Base-by-base conservation (phyloP, 1,284 basidiomycete species). In the Tylopilus sp. region DNA sequence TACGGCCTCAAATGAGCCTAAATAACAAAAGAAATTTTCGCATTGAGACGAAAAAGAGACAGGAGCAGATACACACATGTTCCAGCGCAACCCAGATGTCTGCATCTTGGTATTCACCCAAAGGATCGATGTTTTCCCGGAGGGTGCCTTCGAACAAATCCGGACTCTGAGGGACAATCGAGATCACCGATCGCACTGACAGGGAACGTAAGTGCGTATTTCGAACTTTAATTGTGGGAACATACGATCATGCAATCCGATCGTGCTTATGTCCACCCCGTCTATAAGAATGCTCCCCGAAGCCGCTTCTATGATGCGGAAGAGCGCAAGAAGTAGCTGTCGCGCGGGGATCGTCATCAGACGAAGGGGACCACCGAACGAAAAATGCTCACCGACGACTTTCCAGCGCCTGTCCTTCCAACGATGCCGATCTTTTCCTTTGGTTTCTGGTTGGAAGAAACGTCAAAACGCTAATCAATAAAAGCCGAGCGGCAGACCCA, bases 351-450 rank as follows among this genome's bases (percentile, higher is more conserved):
- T 46, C 42, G 30, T 26, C 26, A 8, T 3, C 26, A 26, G 38
- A 21, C 17, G n/a, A 0, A 15, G 34, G 1, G 11, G 1, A 28
- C 0, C 11, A 24, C 11, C 4, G 4, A 10, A 30, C 14, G 7
- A 47, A 33, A 59, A 1, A 7, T 28, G 42, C 83, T 75, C 52
- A 94, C 78, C 3, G 88, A 88, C 26, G 84, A 88, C 71, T 96
- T 96, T 54, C 94, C 94, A n/a, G 91, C 89, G 2, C 94, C 93
- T 1, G 94, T 97, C 53, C 94, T 74, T 2, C 94, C 94, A 60
- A 84, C 85, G 4, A 94, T 78, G 18, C 91, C 92, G 44, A 96
- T 81, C 58, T 91, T 91, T 65, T 94, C 88, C 43, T 79, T 81
- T 0, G 88, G 78, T 64, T 83, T 73, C 83, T 85, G 48, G 30